Evolutionary conservation across 805 yeast species (phyloP).

Genomic region (Helenozyma rhizophorensis): DNA sequence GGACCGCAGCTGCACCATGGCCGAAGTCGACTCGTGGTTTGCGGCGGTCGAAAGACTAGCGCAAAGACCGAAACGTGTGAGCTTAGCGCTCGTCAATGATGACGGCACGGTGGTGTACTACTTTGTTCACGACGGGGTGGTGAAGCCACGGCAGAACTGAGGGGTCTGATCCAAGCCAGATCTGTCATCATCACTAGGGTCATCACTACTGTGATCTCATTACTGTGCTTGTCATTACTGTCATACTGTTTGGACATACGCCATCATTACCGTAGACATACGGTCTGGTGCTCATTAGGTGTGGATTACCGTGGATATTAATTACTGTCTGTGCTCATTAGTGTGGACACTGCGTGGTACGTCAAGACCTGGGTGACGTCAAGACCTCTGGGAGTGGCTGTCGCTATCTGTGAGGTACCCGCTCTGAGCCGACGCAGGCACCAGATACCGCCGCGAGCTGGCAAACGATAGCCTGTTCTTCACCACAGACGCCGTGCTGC

Average conservation of each 20-base stretch:
- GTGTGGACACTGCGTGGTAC: not conserved
- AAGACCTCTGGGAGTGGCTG: not conserved
- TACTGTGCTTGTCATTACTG: too few species aligned
- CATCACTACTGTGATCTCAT: too few species aligned
- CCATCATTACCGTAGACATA: too few species aligned
- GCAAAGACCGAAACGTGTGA: constrained; percentile 40
- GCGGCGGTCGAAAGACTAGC: constrained; percentile 15
- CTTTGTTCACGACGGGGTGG: constrained; percentile 60
- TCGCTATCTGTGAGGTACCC: too few species aligned
- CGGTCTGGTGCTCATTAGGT: too few species aligned
- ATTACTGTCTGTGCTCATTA: too few species aligned
- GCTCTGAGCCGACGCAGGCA: too few species aligned
- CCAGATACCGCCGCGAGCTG: not conserved
- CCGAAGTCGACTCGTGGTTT: constrained; percentile 40
- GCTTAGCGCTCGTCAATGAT: constrained; percentile 53
- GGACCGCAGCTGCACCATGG: constrained; percentile 29
- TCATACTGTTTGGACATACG: too few species aligned
- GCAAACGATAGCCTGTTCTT: constrained; percentile 4
- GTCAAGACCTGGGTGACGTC: too few species aligned
- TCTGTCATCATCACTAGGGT: too few species aligned
- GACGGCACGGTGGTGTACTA: constrained; percentile 75
- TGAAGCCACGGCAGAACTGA: constrained; percentile 55
- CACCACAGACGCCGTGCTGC: constrained; percentile 2
- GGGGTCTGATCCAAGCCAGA: too few species aligned
- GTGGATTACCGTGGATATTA: not conserved